Percentiles rank a stretch among this genome's conserved stretches.
Conservation (phyloP, 257 asterid genomes). For the Primulina huaijiensis region DNA sequence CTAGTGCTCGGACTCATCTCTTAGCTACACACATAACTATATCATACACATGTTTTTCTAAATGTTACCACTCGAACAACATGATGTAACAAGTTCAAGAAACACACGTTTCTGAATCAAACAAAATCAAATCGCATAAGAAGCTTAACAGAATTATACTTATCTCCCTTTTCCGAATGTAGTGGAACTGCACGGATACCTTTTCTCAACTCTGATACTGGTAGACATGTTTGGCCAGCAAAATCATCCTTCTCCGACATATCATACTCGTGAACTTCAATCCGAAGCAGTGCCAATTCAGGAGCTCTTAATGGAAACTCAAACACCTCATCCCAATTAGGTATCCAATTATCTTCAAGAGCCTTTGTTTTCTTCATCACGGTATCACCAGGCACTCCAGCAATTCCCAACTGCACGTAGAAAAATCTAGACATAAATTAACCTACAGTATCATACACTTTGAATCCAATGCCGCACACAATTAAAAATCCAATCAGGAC, state of each 20-base stretch:
- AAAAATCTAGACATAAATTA: background rate
- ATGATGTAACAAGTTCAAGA: background rate
- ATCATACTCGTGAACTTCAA: constrained; percentile 32
- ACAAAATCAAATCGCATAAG: constrained; percentile 33
- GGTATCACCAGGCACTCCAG: constrained; percentile 33
- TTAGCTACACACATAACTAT: background rate
- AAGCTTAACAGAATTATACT: constrained; percentile 26
- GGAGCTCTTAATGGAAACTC: constrained; percentile 32
- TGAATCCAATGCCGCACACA: background rate
- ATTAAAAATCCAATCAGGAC: background rate
- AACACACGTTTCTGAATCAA: background rate
- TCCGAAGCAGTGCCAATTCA: constrained; percentile 31
- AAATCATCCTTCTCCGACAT: constrained; percentile 38
- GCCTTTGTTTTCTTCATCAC: constrained; percentile 30
- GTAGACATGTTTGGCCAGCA: constrained; percentile 33
- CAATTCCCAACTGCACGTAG: constrained; percentile 26
- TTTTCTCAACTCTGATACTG: constrained; percentile 31
- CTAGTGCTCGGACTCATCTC: background rate
- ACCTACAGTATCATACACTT: background rate
- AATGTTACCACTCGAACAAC: background rate
- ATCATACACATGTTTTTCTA: too few species aligned
- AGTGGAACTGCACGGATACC: constrained; percentile 31
- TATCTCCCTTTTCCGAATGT: constrained; percentile 24
- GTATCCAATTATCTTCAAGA: constrained; percentile 31
- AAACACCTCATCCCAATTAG: constrained; percentile 34